Evolutionary conservation across 148 eudicot species (phyloP), one percentile per base, ranked within the genome.

Genomic region (Polygonum aviculare): DNA sequence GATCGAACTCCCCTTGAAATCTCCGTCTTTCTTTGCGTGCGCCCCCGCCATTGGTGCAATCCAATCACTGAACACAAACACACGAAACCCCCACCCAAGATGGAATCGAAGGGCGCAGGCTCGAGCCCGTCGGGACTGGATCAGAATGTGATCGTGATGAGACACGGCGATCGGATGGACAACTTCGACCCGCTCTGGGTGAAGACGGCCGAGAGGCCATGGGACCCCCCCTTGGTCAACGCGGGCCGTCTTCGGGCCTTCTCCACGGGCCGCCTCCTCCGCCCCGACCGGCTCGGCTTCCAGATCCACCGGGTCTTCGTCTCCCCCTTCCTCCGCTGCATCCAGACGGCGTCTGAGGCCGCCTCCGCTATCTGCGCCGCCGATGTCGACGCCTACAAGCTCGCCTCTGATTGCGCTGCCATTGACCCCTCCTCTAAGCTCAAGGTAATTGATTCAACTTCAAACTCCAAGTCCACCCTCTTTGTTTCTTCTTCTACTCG

Each of bases 131-230:
- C 63, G 3, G 63, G 4, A 4, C 52, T 80, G 21, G 60, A 67
- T 78, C 98, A 94, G 65, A 82, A 92, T 83, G 86, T 94, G 73
- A 77, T 94, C 75, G 87, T 94, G 18, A 89, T 94, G 96, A 80
- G 98, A 39, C 98, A 94, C 82, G 97, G 98, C 12, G 95, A 94
- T 72, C 89, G 98, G 14, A 79, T 84, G 21, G 98, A 94, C 84
- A 92, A 94, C 84, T 85, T 85, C 79, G 98, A 86, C 39, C 86
- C 87, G 0, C 51, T 39, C 11, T 94, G 97, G 98, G 75, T 85
- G 18, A 48, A 73, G 2, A 79, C 83, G 8, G 93, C 96, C 7
- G 84, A 78, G n/a, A 75, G 91, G n/a, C 94, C 90, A 12, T 94
- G 96, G 96, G 97, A 94, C 79, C 98, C 98, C 6, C 97, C 97